Percentiles rank a stretch among this genome's conserved stretches.
Evolutionary conservation across 129 eudicot species (phyloP).

Genomic region (Tanacetum coccineum): DNA sequence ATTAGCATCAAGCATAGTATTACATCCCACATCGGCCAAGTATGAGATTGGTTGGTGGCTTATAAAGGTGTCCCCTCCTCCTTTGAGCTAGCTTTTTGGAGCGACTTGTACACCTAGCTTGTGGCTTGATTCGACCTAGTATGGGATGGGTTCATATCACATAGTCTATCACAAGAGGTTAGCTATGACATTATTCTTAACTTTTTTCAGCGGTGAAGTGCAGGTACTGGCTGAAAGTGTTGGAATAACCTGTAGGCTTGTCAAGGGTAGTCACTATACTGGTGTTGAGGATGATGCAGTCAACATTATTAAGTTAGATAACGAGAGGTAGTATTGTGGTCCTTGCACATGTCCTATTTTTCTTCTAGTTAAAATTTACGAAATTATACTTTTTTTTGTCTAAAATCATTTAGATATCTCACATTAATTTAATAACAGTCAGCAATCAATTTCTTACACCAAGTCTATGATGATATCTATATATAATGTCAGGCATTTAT

Average conservation of each 20-base stretch:
- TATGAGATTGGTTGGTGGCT: too few relatives aligned
- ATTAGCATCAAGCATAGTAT: too few relatives aligned
- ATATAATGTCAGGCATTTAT: slow-evolving; percentile 6
- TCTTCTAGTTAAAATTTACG: background rate
- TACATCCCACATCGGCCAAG: too few relatives aligned
- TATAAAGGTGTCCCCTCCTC: too few relatives aligned
- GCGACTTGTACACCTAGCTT: too few relatives aligned
- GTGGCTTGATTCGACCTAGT: too few relatives aligned
- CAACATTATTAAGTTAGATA: slow-evolving; percentile 68
- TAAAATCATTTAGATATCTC: background rate
- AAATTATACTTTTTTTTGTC: background rate
- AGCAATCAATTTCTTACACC: background rate
- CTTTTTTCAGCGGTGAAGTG: slow-evolving; percentile 20
- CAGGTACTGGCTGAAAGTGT: slow-evolving; percentile 87
- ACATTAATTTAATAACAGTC: slow-evolving; percentile 1
- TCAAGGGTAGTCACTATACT: slow-evolving; percentile 93
- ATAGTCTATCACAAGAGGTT: background rate
- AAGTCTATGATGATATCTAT: background rate
- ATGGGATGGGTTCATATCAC: too few relatives aligned
- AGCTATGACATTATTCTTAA: slow-evolving; percentile 20
- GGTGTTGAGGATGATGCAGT: slow-evolving; percentile 96
- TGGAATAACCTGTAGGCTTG: slow-evolving; percentile 85
- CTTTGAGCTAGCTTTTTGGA: too few relatives aligned
- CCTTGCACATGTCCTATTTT: slow-evolving; percentile 2
- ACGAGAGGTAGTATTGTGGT: slow-evolving; percentile 57